phyloP scores from a whole-genome alignment of 2,329 filamentous ascomycete species.

The Diplodia intermedia region DNA sequence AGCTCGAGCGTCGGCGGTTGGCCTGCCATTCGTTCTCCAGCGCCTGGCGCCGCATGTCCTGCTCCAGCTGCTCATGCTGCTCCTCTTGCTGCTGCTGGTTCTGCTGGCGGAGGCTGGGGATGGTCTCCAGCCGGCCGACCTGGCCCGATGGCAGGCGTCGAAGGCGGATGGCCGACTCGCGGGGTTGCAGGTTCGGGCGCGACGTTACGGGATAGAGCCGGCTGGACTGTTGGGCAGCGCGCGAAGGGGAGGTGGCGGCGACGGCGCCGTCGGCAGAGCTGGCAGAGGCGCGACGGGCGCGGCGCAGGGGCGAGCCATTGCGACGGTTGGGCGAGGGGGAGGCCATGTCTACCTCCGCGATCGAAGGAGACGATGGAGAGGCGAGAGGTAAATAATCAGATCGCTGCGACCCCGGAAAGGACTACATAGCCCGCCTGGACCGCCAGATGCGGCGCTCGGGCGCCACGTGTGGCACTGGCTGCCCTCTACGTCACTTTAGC shows the following conservation, averaged over 20 bases:
- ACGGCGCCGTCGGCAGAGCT: not conserved
- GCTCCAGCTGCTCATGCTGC: slow-evolving; percentile 19
- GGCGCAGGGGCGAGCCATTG: slow-evolving; percentile 18
- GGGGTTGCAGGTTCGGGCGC: slow-evolving; percentile 19
- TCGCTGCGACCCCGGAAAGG: slow-evolving; percentile 2
- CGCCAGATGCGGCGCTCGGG: slow-evolving; percentile 22
- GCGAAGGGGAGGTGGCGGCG: slow-evolving; percentile 16
- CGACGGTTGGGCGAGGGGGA: slow-evolving; percentile 8
- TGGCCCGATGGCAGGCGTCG: slow-evolving; percentile 14
- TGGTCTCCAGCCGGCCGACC: slow-evolving; percentile 2
- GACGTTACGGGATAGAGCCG: slow-evolving; percentile 23
- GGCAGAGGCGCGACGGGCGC: slow-evolving; percentile 18
- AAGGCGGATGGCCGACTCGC: slow-evolving; percentile 23
- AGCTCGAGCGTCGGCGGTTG: slow-evolving; percentile 31
- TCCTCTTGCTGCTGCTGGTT: slow-evolving; percentile 13
- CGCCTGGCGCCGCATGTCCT: slow-evolving; percentile 7
- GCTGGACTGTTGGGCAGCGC: not conserved
- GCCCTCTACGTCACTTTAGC: slow-evolving; percentile 27
- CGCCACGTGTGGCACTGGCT: slow-evolving; percentile 20
- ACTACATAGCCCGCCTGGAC: slow-evolving; percentile 7
- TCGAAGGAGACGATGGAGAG: not conserved
- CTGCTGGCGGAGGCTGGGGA: slow-evolving; percentile 21
- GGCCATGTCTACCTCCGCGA: slow-evolving; percentile 18
- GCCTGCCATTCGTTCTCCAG: slow-evolving; percentile 26
- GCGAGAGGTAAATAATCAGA: slow-evolving; percentile 19